Evolutionary conservation across 2,329 filamentous ascomycete species (phyloP).

Genomic region (Colletotrichum tamarilloi): DNA sequence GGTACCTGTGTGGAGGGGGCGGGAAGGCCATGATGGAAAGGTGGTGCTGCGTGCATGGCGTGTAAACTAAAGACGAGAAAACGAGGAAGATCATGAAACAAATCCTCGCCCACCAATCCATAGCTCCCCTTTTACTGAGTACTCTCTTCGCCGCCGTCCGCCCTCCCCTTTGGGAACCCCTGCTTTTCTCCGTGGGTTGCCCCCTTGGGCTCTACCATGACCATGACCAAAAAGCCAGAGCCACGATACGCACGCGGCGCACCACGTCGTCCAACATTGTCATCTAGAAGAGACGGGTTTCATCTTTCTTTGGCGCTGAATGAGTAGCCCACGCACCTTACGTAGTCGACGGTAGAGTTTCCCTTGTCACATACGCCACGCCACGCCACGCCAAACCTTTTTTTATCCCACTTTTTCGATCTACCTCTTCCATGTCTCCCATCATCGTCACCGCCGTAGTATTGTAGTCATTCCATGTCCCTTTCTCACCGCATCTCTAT

Average conservation of each 20-base stretch:
- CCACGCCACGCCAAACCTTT: slow-evolving; percentile 28
- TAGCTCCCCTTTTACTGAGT: neutral
- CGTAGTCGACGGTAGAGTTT: neutral
- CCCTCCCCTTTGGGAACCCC: neutral
- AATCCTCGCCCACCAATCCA: slow-evolving; percentile 5
- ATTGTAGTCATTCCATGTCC: neutral
- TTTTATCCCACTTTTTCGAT: slow-evolving; percentile 28
- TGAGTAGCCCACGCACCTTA: neutral
- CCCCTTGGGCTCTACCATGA: neutral
- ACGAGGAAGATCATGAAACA: slow-evolving; percentile 31
- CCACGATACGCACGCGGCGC: neutral
- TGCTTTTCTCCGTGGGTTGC: neutral
- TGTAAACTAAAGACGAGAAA: neutral
- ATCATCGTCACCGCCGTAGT: neutral
- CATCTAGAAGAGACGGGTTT: slow-evolving; percentile 33
- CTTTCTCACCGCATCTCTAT: neutral
- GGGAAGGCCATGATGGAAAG: neutral
- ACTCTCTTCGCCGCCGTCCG: too few species aligned
- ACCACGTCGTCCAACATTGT: neutral
- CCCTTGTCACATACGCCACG: slow-evolving; percentile 27
- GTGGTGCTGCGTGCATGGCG: neutral
- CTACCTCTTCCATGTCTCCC: neutral
- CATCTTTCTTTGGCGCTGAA: slow-evolving; percentile 25
- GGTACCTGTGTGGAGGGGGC: neutral
- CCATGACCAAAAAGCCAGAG: neutral